phyloP scores from a whole-genome alignment of 441 rosid genomes.

The Metrosideros polymorpha region DNA sequence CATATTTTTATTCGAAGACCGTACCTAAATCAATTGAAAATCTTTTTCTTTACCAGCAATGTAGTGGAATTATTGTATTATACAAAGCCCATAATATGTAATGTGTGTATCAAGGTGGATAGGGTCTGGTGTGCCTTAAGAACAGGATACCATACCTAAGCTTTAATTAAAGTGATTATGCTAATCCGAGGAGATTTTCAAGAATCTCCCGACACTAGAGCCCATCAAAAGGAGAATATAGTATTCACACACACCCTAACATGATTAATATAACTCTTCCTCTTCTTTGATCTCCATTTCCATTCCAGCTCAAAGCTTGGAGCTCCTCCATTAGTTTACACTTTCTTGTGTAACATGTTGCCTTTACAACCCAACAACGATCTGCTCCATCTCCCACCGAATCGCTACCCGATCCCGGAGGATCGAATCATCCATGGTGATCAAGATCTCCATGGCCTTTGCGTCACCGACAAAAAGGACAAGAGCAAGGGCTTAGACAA shows the following conservation, averaged over 20 bases:
- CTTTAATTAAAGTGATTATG: background rate
- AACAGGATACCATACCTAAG: background rate
- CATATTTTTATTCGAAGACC: background rate
- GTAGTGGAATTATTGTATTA: background rate
- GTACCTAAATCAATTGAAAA: background rate
- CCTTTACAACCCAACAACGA: slow-evolving; percentile 12
- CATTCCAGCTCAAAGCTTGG: slow-evolving; percentile 1
- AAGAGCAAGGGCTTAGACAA: background rate
- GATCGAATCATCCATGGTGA: slow-evolving; percentile 4
- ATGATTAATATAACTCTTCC: slow-evolving; percentile 8
- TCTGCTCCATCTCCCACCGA: slow-evolving; percentile 11
- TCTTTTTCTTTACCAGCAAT: background rate
- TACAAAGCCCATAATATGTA: background rate
- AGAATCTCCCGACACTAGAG: slow-evolving; percentile 10
- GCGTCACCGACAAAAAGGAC: background rate
- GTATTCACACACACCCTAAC: slow-evolving; percentile 19
- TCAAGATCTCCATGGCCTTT: slow-evolving; percentile 1
- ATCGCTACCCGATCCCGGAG: slow-evolving; percentile 3
- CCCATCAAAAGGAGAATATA: background rate
- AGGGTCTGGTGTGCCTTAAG: background rate
- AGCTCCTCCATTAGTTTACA: background rate
- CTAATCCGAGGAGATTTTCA: background rate
- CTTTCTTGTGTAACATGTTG: slow-evolving; percentile 8
- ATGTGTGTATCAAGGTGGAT: background rate
- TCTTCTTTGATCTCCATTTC: slow-evolving; percentile 15